Conservation (phyloP, 1,284 basidiomycete species). For the Naganishia sp. region DNA sequence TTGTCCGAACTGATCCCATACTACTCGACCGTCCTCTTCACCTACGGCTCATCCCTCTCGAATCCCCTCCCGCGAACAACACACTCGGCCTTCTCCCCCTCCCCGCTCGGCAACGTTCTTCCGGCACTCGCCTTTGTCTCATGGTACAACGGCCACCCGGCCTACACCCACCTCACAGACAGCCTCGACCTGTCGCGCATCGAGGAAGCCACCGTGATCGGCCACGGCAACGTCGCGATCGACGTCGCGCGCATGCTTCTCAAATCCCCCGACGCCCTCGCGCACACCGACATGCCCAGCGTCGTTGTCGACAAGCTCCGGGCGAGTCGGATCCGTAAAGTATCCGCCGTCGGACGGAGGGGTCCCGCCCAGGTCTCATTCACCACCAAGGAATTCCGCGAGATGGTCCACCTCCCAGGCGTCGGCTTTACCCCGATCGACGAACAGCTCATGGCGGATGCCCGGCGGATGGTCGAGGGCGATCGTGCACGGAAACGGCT, state of each 20-base stretch:
- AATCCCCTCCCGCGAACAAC: constrained; percentile 42
- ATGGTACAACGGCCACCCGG: constrained; percentile 96
- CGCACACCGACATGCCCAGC: constrained; percentile 76
- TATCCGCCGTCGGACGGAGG: constrained; percentile 81
- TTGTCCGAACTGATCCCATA: constrained; percentile 52
- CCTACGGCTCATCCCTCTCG: constrained; percentile 55
- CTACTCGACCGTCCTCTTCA: constrained; percentile 57
- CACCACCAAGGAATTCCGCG: constrained; percentile 90
- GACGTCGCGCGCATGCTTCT: constrained; percentile 92
- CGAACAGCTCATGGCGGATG: constrained; percentile 44
- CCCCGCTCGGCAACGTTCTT: constrained; percentile 63
- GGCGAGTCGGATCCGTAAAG: constrained; percentile 67
- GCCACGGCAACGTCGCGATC: constrained; percentile 94
- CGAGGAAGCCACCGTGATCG: constrained; percentile 78
- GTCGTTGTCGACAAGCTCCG: constrained; percentile 71
- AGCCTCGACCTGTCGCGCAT: constrained; percentile 60
- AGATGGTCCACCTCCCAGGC: constrained; percentile 77
- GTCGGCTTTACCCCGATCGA: constrained; percentile 56
- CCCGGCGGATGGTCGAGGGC: constrained; percentile 47
- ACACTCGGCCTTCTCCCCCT: constrained; percentile 59
- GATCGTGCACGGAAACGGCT: constrained; percentile 57
- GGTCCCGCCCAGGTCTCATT: constrained; percentile 89
- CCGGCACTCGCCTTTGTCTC: constrained; percentile 86
- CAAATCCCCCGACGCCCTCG: constrained; percentile 63
- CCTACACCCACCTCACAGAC: constrained; percentile 53